Base-by-base conservation (phyloP, 371 early-diverging fungal genomes). In the Mucor circinelloides region DNA sequence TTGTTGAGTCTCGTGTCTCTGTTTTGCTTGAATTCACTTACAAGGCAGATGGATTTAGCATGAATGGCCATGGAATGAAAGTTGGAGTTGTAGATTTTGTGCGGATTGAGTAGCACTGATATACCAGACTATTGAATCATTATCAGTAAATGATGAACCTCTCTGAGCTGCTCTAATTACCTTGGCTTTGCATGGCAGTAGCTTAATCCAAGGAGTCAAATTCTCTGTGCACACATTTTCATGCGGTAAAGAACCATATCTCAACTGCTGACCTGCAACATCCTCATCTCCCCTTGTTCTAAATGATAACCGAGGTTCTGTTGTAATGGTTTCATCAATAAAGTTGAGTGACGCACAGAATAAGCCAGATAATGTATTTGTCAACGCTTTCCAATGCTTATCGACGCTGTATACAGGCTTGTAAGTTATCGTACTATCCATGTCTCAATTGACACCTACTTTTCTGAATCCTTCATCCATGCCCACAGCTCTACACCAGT, bases 211-310 rank as follows among this genome's bases (percentile, higher is more conserved):
- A 9, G 98, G 98, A 4, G 98, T 97, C 73, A 99, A 79, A 76
- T 99, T 99, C 72, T 98, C 99, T 2, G 98, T 99, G 73, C 99
- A 99, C 0, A 95, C 93, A 68, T 89, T 91, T 73, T 99, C 99
- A 68, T 93, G 91, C 1, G 97, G 92, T 28, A 98, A 81, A 6
- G 87, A 78, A 1, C 92, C 94, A 66, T 93, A 95, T 10, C 95
- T 86, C 44, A 94, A 68, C 57, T 76, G 75, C 7, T 70, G 48
- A 25, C 76, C 63, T 12, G 50, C 65, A 15, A n/a, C 6, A 55
- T 60, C 28, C 4, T 52, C 17, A 27, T 58, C 42, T 10, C 27
- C 42, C 28, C 30, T n/a, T 30, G 38, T 25, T 58, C 52, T 25
- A 78, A 95, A 95, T 0, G 92, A 86, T 21, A 90, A 71, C 54